Conservation (phyloP, 2,329 filamentous ascomycete genomes). For the Keithomyces neogunnii region DNA sequence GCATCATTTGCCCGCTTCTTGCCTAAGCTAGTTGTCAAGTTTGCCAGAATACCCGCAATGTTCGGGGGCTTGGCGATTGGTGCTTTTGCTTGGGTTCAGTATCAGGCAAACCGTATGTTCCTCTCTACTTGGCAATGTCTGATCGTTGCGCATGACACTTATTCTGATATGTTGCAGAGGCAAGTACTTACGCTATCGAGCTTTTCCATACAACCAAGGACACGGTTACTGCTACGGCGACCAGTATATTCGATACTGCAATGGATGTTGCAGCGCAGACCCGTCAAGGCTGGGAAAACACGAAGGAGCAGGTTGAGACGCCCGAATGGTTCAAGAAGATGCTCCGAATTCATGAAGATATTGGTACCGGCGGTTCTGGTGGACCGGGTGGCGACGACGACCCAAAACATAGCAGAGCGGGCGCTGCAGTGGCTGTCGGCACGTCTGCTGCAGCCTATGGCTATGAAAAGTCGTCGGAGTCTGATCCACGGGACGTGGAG, state of each 20-base stretch:
- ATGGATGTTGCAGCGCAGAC: conserved; percentile 73
- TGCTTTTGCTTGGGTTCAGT: conserved; percentile 85
- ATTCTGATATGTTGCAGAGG: conserved; percentile 30
- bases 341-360: conserved; percentile 52
- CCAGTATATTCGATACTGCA: conserved; percentile 60
- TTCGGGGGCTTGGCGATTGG: conserved; percentile 85
- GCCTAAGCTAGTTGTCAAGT: conserved; percentile 85
- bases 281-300: conserved; percentile 71
- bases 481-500: conserved; percentile 52
- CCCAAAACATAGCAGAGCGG: conserved; percentile 51
- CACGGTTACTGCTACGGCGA: conserved; percentile 59
- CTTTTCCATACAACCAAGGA: conserved; percentile 67
- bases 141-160: neutral
- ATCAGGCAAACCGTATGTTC: conserved; percentile 77
- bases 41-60: conserved; percentile 79
- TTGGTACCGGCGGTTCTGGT: conserved; percentile 41
- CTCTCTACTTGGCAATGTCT: neutral
- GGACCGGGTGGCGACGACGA: conserved; percentile 39
- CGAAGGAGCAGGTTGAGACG: conserved; percentile 64
- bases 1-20: conserved; percentile 59
- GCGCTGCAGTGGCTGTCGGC: conserved; percentile 55
- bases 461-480: conserved; percentile 59
- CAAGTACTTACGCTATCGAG: conserved; percentile 46
- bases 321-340: conserved; percentile 75
- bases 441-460: conserved; percentile 73